Conservation (phyloP, 495 filamentous ascomycete species). For the Hypoxylon lienhwacheense region DNA sequence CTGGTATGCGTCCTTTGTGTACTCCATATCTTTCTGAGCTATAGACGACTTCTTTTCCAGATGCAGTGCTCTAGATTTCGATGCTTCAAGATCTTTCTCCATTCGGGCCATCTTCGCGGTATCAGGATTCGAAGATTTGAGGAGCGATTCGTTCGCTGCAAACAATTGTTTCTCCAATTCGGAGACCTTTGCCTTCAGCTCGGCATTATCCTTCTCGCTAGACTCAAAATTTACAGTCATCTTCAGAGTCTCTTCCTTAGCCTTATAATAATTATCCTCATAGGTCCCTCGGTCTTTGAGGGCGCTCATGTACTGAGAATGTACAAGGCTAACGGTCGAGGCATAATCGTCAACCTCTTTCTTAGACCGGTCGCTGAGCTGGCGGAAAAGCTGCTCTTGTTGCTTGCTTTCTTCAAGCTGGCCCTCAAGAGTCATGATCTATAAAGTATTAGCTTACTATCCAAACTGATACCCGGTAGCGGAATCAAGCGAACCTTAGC, state of each 20-base stretch:
- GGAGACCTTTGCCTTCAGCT: slow-evolving; percentile 54
- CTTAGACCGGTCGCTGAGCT: slow-evolving; percentile 37
- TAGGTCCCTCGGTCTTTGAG: slow-evolving; percentile 44
- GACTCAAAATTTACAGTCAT: slow-evolving; percentile 40
- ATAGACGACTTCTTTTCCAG: slow-evolving; percentile 50
- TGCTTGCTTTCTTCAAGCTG: slow-evolving; percentile 28
- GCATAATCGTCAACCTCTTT: slow-evolving; percentile 36
- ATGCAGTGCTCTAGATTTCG: slow-evolving; percentile 40
- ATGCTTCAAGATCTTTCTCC: slow-evolving; percentile 43
- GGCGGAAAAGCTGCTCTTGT: slow-evolving; percentile 33
- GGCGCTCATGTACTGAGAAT: slow-evolving; percentile 41
- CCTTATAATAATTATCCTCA: slow-evolving; percentile 39
- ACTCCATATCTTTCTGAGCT: slow-evolving; percentile 56
- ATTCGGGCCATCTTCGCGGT: slow-evolving; percentile 51
- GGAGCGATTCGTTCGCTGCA: slow-evolving; percentile 50
- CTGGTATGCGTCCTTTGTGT: slow-evolving; percentile 64
- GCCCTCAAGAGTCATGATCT: slow-evolving; percentile 41
- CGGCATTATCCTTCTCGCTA: slow-evolving; percentile 46
- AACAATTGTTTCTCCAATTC: slow-evolving; percentile 54
- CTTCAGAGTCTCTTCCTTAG: slow-evolving; percentile 24
- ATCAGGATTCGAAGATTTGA: slow-evolving; percentile 51
- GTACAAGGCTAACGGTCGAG: slow-evolving; percentile 32
- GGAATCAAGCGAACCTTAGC: slow-evolving; percentile 32
- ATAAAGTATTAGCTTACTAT: background rate
- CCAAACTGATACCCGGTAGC: background rate